Base-by-base conservation (phyloP, 2,329 filamentous ascomycete species). In the Cordyceps fumosorosea region DNA sequence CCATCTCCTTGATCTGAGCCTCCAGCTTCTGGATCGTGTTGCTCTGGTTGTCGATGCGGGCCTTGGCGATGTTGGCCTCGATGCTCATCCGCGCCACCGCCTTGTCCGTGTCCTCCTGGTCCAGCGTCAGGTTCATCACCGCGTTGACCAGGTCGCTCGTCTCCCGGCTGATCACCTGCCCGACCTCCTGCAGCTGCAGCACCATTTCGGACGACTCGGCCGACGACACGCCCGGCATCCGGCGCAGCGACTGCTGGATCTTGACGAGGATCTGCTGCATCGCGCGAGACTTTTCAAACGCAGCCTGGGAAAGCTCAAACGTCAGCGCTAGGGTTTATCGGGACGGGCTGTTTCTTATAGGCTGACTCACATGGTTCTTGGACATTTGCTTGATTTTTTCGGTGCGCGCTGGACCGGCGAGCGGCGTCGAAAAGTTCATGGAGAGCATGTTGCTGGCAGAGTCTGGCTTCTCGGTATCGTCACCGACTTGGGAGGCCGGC, bases 371-470 rank as follows among this genome's bases (percentile, higher is more conserved):
- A 64, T 77, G 75, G 44, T 73, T 75, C 56, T 73, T 74, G 42
- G 72, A 69, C 70, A 77, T 73, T 64, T 75, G 74, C 56, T 74
- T 73, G 60, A 77, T 72, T 54, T 72, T 69, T 60, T 75, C 72
- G 3, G 68, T 66, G 4, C 75, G 72, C 52, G 73, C 73, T 63
- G 69, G 66, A 42, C 74, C 75, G 4, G 71, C 69, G 0, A 76
- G 71, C n/a, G 75, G 75, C 26, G 73, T 72, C n/a, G 72, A 72
- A 57, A 77, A 77, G 67, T 76, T 73, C 59, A 77, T 72, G 14
- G 73, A 73, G 48, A 76, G 64, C 74, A 75, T 76, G 29, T 12
- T 60, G 45, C 55, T 51, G 8, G 32, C 47, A 4, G 63, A 69
- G 34, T 24, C 58, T 54, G 24, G 26, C 22, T 32, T 26, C 44